phyloP scores from a whole-genome alignment of 371 early-diverging fungal species.

The Sporodiniella umbellata region DNA sequence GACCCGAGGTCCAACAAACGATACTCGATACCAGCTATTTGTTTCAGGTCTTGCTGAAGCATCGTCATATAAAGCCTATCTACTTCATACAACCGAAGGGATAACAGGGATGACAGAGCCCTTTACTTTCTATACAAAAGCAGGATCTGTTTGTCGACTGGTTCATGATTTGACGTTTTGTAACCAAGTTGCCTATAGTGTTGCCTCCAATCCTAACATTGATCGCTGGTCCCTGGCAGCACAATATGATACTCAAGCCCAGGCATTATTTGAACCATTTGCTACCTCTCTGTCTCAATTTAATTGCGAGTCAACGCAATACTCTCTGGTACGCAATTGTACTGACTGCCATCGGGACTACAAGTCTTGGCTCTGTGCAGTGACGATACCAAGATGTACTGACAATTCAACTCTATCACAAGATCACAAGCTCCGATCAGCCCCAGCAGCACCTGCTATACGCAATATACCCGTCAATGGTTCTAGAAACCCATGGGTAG shows the following conservation, averaged over 20 bases:
- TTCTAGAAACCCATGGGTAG: slow-evolving; percentile 46
- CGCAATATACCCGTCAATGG: slow-evolving; percentile 30
- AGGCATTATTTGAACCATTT: slow-evolving; percentile 47
- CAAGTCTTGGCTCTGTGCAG: slow-evolving; percentile 65
- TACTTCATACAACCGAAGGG: slow-evolving; percentile 33
- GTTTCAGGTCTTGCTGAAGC: slow-evolving; percentile 33
- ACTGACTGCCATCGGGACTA: slow-evolving; percentile 58
- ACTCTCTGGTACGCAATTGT: slow-evolving; percentile 64
- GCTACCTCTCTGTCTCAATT: slow-evolving; percentile 49
- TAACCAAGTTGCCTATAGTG: slow-evolving; percentile 60
- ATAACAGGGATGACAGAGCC: slow-evolving; percentile 32
- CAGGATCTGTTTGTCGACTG: slow-evolving; percentile 49
- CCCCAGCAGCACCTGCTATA: slow-evolving; percentile 24
- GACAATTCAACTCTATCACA: slow-evolving; percentile 16
- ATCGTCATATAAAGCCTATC: slow-evolving; percentile 44
- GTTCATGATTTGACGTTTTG: slow-evolving; percentile 58
- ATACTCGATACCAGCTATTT: slow-evolving; percentile 28
- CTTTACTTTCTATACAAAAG: slow-evolving; percentile 26
- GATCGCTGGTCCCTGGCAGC: slow-evolving; percentile 25
- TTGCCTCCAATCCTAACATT: slow-evolving; percentile 26
- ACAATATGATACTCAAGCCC: slow-evolving; percentile 48
- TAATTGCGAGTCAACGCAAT: slow-evolving; percentile 56
- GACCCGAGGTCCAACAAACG: slow-evolving; percentile 23
- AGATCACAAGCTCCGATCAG: slow-evolving; percentile 1
- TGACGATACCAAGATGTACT: slow-evolving; percentile 62